A percentile compares a stretch with the other conserved stretches of the same genome.
These are phyloP conservation scores for Aristolochia contorta DNA, from an alignment of 164 flowering plant genomes.

Conservation along the genomic window DNA sequence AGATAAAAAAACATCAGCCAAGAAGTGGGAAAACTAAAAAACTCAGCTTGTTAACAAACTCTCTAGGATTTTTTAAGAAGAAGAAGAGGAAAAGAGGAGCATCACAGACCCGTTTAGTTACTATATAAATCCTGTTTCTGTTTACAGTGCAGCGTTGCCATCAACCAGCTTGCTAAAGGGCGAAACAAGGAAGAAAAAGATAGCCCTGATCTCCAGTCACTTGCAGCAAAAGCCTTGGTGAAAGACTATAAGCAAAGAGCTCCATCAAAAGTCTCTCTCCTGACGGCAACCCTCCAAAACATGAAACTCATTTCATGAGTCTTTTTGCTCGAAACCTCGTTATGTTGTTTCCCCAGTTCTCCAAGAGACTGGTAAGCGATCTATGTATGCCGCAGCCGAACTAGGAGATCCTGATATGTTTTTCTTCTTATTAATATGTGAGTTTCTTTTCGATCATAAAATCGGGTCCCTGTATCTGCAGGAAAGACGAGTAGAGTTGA, in stretches of 20 bases:
- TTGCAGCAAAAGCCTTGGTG: slow-evolving; percentile 66
- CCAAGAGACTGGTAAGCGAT: too few relatives aligned
- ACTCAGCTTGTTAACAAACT: neutral
- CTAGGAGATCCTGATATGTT: too few relatives aligned
- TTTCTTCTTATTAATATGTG: too few relatives aligned
- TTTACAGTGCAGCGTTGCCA: slow-evolving; percentile 68
- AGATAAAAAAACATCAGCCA: neutral
- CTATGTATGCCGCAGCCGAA: too few relatives aligned
- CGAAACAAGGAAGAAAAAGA: slow-evolving; percentile 86
- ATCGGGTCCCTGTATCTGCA: too few relatives aligned
- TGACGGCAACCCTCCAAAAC: slow-evolving; percentile 48
- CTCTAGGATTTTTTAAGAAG: neutral
- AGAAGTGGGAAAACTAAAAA: neutral
- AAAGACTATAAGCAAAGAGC: slow-evolving; percentile 70
- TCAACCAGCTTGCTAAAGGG: slow-evolving; percentile 67
- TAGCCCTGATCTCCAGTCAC: slow-evolving; percentile 53
- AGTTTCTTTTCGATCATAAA: too few relatives aligned
- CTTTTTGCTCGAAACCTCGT: neutral
- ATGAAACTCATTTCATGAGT: slow-evolving; percentile 36
- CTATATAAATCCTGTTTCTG: neutral
- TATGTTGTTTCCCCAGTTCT: too few relatives aligned
- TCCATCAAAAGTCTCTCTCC: slow-evolving; percentile 52
- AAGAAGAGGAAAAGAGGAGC: neutral
- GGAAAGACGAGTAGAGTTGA: too few relatives aligned
- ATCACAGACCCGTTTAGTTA: neutral